A percentile compares a stretch with the other conserved stretches of the same genome.
Conservation (phyloP, 441 rosid species). For the Aquilaria agallochum region DNA sequence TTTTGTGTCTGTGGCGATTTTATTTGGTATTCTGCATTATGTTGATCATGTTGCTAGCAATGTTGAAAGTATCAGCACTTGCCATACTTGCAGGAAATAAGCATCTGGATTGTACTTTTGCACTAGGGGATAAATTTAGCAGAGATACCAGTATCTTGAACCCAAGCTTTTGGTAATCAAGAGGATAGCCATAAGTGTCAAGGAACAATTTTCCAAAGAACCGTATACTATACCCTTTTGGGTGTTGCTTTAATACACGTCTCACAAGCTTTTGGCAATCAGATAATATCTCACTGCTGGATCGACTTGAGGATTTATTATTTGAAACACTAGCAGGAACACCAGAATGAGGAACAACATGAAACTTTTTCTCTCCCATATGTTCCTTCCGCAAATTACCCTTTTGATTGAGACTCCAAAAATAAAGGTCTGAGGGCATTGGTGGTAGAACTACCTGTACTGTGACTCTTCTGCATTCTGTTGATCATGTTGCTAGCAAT, state of each 20-base stretch:
- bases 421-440: slow-evolving; percentile 41
- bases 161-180: slow-evolving; percentile 45
- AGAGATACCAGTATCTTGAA: slow-evolving; percentile 36
- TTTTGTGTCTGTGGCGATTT: no score
- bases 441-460: slow-evolving; percentile 16
- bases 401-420: slow-evolving; percentile 9
- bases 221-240: slow-evolving; percentile 45
- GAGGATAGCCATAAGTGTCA: slow-evolving; percentile 41
- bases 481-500: no score
- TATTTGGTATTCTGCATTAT: no score
- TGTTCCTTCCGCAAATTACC: slow-evolving; percentile 6
- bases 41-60: no score
- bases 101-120: slow-evolving; percentile 33
- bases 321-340: slow-evolving; percentile 22
- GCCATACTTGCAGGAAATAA: no score
- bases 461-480: no score
- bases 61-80: slow-evolving; percentile 9
- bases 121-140: slow-evolving; percentile 47
- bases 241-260: slow-evolving; percentile 35
- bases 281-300: slow-evolving; percentile 29
- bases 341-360: slow-evolving; percentile 30
- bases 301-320: slow-evolving; percentile 25
- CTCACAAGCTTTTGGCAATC: slow-evolving; percentile 17
- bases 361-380: slow-evolving; percentile 5
- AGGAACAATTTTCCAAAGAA: slow-evolving; percentile 40